phyloP scores from a whole-genome alignment of 768 basidiomycete genomes.

The button mushroom (Agaricus bisporus) region DNA sequence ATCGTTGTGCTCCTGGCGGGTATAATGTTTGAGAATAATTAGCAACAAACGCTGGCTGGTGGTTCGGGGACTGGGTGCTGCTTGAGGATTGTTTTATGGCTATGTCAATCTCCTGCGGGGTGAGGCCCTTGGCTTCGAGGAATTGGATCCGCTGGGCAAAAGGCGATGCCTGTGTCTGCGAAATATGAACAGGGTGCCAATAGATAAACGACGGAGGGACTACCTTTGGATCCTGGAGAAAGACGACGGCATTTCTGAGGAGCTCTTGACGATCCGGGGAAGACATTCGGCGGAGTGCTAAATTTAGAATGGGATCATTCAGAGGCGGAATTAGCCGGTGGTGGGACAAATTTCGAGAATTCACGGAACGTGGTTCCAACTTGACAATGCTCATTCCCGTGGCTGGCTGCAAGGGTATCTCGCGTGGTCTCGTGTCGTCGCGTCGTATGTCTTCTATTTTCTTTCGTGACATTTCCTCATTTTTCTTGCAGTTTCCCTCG shows the following conservation, averaged over 20 bases:
- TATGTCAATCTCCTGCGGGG: conserved; percentile 75
- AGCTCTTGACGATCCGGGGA: conserved; percentile 64
- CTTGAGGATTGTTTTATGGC: conserved; percentile 63
- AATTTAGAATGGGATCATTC: conserved; percentile 12
- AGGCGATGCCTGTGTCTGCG: conserved; percentile 70
- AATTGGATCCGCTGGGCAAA: conserved; percentile 86
- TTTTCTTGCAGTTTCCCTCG: conserved; percentile 23
- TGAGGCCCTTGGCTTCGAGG: conserved; percentile 92
- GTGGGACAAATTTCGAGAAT: conserved; percentile 19
- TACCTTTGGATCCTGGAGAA: conserved; percentile 83
- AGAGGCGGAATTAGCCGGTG: conserved; percentile 17
- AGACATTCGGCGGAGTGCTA: conserved; percentile 29
- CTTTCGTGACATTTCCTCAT: background rate
- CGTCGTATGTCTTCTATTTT: conserved; percentile 29
- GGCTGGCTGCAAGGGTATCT: conserved; percentile 43
- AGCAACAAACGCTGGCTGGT: conserved; percentile 27
- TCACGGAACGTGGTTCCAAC: conserved; percentile 13
- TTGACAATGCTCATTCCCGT: conserved; percentile 42
- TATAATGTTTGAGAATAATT: conserved; percentile 38
- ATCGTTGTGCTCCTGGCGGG: conserved; percentile 41
- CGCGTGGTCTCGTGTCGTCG: conserved; percentile 39
- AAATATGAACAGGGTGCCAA: background rate
- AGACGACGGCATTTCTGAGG: conserved; percentile 75
- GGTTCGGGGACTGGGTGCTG: conserved; percentile 16
- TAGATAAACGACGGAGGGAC: background rate